These are phyloP conservation scores for Tricholoma saponaceum DNA, from an alignment of 768 basidiomycete species.

Conservation along the genomic window DNA sequence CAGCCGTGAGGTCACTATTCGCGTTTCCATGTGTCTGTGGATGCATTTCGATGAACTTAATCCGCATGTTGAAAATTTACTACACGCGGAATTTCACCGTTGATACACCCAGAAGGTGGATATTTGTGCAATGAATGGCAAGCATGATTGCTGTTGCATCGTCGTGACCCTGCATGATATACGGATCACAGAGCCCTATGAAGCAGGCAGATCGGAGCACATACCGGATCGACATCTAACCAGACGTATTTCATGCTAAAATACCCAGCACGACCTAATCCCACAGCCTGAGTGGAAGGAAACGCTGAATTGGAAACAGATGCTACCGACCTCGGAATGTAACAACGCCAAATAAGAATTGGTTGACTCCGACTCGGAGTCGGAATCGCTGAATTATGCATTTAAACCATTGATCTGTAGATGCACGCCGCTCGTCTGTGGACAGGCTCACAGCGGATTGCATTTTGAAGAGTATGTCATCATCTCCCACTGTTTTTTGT, in stretches of 20 bases:
- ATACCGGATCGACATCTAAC: constrained; percentile 66
- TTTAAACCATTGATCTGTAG: too few species aligned
- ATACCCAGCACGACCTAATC: too few species aligned
- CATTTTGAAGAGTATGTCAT: too few species aligned
- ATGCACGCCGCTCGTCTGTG: too few species aligned
- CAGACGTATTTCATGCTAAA: constrained; percentile 43
- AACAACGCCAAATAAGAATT: neutral
- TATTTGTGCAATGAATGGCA: constrained; percentile 60
- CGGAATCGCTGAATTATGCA: too few species aligned
- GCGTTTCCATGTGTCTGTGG: constrained; percentile 81
- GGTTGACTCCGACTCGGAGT: too few species aligned
- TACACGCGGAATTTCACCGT: constrained; percentile 44
- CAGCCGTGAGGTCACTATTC: constrained; percentile 49
- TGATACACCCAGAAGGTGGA: constrained; percentile 77
- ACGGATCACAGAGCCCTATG: neutral
- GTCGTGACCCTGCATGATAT: constrained; percentile 67
- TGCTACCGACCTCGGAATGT: neutral
- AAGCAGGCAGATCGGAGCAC: constrained; percentile 12
- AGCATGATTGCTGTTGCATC: constrained; percentile 84
- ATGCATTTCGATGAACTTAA: neutral
- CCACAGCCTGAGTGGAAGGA: too few species aligned
- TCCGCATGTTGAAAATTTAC: neutral
- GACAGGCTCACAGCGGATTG: too few species aligned
- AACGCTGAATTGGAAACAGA: too few species aligned
- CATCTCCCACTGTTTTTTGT: too few species aligned